Base-by-base conservation (phyloP, 768 basidiomycete species). In the Trametes villosa region DNA sequence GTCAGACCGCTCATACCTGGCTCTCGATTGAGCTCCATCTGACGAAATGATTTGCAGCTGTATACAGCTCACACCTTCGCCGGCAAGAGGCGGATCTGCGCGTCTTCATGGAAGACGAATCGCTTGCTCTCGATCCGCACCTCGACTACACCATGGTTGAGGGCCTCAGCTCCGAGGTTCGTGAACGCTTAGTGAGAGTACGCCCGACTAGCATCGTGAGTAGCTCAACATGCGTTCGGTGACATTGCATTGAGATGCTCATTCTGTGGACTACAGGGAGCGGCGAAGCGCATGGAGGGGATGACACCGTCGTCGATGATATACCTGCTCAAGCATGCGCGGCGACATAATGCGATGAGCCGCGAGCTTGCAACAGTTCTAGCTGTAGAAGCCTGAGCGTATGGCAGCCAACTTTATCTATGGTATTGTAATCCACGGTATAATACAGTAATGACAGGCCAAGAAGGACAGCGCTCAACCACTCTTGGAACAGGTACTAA, bases 211-310 rank as follows among this genome's bases (percentile, higher is more conserved):
- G 85, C 11, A 82, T 95, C 55, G 92, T 87, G 65, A 65, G 79
- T 71, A n/a, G n/a, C 15, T 9, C 33, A 26, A 0, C 34, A 36
- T 53, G 12, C 12, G 29, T 7, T 18, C 42, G 17, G 18, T 2
- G n/a, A n/a, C n/a, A n/a, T n/a, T n/a, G n/a, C n/a, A n/a, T n/a
- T n/a, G 41, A 41, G 36, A 38, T 33, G 38, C 55, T 20, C 36
- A 27, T n/a, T 27, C 42, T 13, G 57, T 33, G 34, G 29, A 38
- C 33, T 11, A 33, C 57, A 94, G 93, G 94, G 94, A n/a, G 89
- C 90, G 4, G 94, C 91, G 17, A 94, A 94, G 72, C 79, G 94
- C 27, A 94, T 96, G 86, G 94, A 96, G 70, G 94, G 94, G 9
- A 92, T 96, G 84, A 96, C 94, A 2, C 94, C 94, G 2, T 81